phyloP scores from a whole-genome alignment of 2,329 filamentous ascomycete species.

The Lojkania enalia region DNA sequence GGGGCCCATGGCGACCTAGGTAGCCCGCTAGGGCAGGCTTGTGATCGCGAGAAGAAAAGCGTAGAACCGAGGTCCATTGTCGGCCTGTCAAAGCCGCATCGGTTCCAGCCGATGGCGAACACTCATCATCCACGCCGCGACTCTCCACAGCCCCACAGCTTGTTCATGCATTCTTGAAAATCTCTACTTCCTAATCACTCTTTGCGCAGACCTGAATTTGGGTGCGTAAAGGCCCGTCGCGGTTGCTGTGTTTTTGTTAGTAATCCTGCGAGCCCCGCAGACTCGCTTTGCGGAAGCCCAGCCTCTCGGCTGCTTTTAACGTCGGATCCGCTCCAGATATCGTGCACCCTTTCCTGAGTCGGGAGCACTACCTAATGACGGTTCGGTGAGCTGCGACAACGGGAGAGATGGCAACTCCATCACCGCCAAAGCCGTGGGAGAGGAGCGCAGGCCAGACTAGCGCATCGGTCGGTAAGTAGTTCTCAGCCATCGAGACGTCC shows the following conservation, averaged over 20 bases:
- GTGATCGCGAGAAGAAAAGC: neutral
- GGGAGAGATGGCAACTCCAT: constrained; percentile 61
- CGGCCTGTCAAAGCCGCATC: neutral
- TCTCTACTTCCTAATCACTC: neutral
- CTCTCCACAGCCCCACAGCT: constrained; percentile 6
- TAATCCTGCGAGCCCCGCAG: constrained; percentile 18
- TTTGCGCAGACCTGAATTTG: neutral
- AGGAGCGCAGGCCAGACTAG: constrained; percentile 64
- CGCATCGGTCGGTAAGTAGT: constrained; percentile 43
- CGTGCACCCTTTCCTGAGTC: constrained; percentile 8
- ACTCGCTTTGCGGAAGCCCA: constrained; percentile 10
- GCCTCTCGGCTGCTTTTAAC: too few species aligned
- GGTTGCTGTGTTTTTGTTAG: constrained; percentile 3
- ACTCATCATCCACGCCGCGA: neutral
- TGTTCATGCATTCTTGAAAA: neutral
- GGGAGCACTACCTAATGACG: constrained; percentile 20
- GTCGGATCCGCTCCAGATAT: constrained; percentile 8
- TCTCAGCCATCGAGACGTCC: constrained; percentile 11
- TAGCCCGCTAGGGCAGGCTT: neutral
- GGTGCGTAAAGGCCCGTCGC: too few species aligned
- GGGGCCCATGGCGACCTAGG: too few species aligned
- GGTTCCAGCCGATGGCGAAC: constrained; percentile 3
- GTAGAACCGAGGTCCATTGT: constrained; percentile 3
- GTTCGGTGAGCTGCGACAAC: constrained; percentile 28
- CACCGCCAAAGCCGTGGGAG: constrained; percentile 98